Evolutionary conservation across 2,329 filamentous ascomycete genomes (phyloP), one percentile per base, ranked within the genome.

Genomic region (Stagonosporopsis chrysanthemi): DNA sequence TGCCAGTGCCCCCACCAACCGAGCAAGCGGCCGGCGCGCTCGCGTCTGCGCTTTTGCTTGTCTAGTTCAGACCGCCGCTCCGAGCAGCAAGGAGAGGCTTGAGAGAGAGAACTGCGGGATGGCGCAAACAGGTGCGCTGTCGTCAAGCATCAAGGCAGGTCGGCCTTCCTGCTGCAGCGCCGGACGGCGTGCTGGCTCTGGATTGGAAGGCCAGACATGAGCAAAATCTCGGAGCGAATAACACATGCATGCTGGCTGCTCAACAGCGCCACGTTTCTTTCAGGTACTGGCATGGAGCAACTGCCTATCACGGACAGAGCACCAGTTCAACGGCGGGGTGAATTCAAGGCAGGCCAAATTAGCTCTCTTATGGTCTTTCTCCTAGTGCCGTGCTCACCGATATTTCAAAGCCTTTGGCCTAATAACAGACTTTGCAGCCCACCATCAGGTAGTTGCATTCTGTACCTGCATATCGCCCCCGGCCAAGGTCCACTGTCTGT

Each of bases 401-500:
- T 58, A 58, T 50, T 58, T 54, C 56, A 54, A 22, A 49, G 52
- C 41, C 38, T 50, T 45, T 58, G 49, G 33, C 41, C 45, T 53
- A 49, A 50, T 53, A 54, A 58, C 56, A 58, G 56, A 58, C 56
- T 58, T 58, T 58, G 56, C 56, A 58, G 55, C 55, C 55, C 55
- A 58, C 56, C 56, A 57, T 57, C 54, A 57, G 43, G 49, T 57
- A 57, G 54, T 39, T 42, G 42, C 39, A 35, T 35, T 57, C n/a
- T 57, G 67, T 70, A 70, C 67, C 67, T 70, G 66, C 67, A 70
- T 67, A 56, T 66, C 52, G 65, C 67, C 60, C 49, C 23, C 48
- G 49, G 53, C 63, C 56, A 68, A 66, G 62, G 44, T 48, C 52
- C 61, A 58, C 58, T 60, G 61, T 63, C 49, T 58, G 58, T 65